Evolutionary conservation across 73 alveolate genomes (phyloP).

Genomic region (Symbiodinium natans): DNA sequence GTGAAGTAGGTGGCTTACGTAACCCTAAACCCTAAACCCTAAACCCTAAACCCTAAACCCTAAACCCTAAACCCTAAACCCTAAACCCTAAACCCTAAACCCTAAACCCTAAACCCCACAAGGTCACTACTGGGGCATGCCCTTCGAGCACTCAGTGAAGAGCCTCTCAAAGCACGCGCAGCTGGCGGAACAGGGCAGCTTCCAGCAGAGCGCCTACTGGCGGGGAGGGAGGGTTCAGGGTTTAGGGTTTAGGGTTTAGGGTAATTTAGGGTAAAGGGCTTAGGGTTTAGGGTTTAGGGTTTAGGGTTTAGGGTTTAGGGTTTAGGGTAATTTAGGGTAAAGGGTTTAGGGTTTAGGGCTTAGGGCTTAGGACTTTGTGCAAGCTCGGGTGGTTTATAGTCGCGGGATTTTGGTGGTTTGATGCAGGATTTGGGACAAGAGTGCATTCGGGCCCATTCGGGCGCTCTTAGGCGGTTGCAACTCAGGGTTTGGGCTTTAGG

Average conservation of each 20-base stretch:
- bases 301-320: too few relatives aligned
- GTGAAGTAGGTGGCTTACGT: too few relatives aligned
- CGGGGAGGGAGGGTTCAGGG: neutral
- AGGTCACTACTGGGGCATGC: constrained; percentile 14
- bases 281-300: neutral
- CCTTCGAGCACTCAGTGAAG: constrained; percentile 8
- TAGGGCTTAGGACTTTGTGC: too few relatives aligned
- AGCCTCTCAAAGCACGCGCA: neutral
- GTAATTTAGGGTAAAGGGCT: neutral
- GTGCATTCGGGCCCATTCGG: too few relatives aligned
- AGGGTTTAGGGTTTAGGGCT: too few relatives aligned
- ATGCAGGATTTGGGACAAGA: too few relatives aligned
- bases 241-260: neutral
- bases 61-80: neutral
- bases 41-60: neutral
- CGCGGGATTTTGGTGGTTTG: too few relatives aligned
- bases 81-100: neutral
- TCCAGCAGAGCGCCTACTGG: neutral
- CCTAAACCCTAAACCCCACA: neutral
- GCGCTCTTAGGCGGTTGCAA: too few relatives aligned
- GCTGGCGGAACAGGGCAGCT: neutral
- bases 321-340: too few relatives aligned
- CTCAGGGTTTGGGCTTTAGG: too few relatives aligned
- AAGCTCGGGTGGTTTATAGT: too few relatives aligned
- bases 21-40: neutral